Evolutionary conservation across 148 eudicot genomes (phyloP).

Genomic region (Rhododendron griersonianum): DNA sequence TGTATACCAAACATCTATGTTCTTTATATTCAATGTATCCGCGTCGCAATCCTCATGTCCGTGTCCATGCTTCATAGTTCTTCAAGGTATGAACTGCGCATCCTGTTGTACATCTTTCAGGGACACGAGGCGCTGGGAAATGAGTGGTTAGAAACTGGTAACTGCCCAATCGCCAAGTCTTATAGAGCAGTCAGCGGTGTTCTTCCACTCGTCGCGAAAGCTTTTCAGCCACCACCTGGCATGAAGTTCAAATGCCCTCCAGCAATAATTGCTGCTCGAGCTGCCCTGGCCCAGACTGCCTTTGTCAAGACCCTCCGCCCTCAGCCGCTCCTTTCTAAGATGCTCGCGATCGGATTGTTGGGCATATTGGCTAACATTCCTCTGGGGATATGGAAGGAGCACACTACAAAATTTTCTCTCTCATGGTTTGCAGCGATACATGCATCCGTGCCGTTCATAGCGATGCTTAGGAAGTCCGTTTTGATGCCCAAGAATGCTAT

Average conservation of each 20-base stretch:
- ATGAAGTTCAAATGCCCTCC: slow-evolving; percentile 65
- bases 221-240: slow-evolving; percentile 67
- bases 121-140: slow-evolving; percentile 61
- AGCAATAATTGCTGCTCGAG: slow-evolving; percentile 70
- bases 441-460: slow-evolving; percentile 82
- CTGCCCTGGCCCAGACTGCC: slow-evolving; percentile 72
- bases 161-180: slow-evolving; percentile 80
- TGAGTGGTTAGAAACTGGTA: slow-evolving; percentile 69
- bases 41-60: not conserved
- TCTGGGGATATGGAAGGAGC: slow-evolving; percentile 77
- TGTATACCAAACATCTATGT: not conserved
- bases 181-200: slow-evolving; percentile 65
- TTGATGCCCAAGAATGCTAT: slow-evolving; percentile 82
- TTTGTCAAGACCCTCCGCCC: slow-evolving; percentile 66
- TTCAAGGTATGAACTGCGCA: not conserved
- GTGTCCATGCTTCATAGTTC: not conserved
- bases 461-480: slow-evolving; percentile 79
- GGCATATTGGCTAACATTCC: slow-evolving; percentile 81
- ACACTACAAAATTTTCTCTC: slow-evolving; percentile 60
- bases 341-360: slow-evolving; percentile 52
- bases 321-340: slow-evolving; percentile 61
- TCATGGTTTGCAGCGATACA: slow-evolving; percentile 83
- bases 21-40: not conserved
- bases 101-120: slow-evolving; percentile 21
- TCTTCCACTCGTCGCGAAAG: slow-evolving; percentile 64